Evolutionary conservation across 805 yeast genomes (phyloP).

Genomic region (Kluyveromyces dobzhanskii): DNA sequence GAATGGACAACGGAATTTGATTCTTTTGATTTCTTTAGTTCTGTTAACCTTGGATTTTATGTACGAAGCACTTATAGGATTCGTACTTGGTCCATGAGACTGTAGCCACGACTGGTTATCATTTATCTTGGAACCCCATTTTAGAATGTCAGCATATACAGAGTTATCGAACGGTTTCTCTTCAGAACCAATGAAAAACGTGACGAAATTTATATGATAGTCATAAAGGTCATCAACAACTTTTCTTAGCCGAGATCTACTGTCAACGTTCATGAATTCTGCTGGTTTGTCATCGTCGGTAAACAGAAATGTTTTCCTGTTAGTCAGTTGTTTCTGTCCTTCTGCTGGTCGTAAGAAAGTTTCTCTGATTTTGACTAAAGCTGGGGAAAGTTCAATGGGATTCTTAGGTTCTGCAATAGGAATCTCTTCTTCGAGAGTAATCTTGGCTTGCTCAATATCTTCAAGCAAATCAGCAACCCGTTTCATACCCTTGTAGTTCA

Average conservation of each 20-base stretch:
- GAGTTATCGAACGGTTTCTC: conserved; percentile 34
- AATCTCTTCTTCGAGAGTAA: conserved; percentile 26
- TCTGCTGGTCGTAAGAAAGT: conserved; percentile 39
- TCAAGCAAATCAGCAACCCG: conserved; percentile 40
- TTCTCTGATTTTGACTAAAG: conserved; percentile 46
- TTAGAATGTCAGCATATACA: conserved; percentile 47
- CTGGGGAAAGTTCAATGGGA: conserved; percentile 30
- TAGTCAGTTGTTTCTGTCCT: conserved; percentile 39
- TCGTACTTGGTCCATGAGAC: conserved; percentile 34
- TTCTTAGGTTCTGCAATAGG: conserved; percentile 18
- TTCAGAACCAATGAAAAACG: conserved; percentile 46
- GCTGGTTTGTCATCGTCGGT: conserved; percentile 71
- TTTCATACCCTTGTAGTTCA: conserved; percentile 53
- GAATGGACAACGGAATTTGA: conserved; percentile 54
- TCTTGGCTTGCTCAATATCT: conserved; percentile 29
- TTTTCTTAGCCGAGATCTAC: conserved; percentile 43
- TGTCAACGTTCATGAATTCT: conserved; percentile 31
- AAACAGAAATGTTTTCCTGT: conserved; percentile 56
- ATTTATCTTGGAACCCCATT: conserved; percentile 19
- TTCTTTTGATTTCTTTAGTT: conserved; percentile 53
- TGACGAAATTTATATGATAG: conserved; percentile 45
- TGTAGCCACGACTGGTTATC: conserved; percentile 10
- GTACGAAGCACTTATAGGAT: conserved; percentile 34
- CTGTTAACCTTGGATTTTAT: conserved; percentile 44
- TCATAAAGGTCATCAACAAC: conserved; percentile 54